A percentile compares a stretch with the other conserved stretches of the same genome.
Evolutionary conservation across 1,284 basidiomycete genomes (phyloP).

Genomic region (Cryptococcus hybrid): DNA sequence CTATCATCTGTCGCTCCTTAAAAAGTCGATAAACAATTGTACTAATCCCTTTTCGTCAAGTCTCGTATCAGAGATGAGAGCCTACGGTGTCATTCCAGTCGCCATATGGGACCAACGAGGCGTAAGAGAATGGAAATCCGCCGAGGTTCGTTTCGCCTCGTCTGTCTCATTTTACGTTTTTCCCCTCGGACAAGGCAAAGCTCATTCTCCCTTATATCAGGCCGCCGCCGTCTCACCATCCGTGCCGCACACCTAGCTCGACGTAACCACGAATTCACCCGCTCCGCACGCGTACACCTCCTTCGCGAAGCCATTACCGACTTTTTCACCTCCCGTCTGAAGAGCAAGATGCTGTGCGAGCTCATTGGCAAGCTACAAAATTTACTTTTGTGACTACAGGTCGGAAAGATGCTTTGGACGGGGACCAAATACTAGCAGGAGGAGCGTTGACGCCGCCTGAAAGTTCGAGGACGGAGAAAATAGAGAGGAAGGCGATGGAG

Average conservation of each 20-base stretch:
- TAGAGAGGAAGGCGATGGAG: neutral
- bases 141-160: constrained; percentile 30
- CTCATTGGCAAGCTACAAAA: constrained; percentile 16
- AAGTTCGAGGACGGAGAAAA: neutral
- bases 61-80: constrained; percentile 39
- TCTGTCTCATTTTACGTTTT: constrained; percentile 4
- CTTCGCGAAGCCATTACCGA: constrained; percentile 10
- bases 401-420: too few species aligned
- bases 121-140: constrained; percentile 46
- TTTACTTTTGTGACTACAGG: constrained; percentile 7
- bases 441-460: too few species aligned
- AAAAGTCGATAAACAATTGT: neutral
- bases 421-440: too few species aligned
- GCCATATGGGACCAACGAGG: constrained; percentile 48
- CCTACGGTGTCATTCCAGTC: constrained; percentile 36
- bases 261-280: constrained; percentile 35
- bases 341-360: constrained; percentile 15
- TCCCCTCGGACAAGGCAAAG: too few species aligned
- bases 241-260: constrained; percentile 29
- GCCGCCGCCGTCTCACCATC: constrained; percentile 10
- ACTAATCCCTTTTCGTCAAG: constrained; percentile 11
- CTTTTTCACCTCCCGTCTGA: constrained; percentile 11
- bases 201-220: too few species aligned
- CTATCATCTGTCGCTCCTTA: neutral
- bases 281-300: constrained; percentile 11